Evolutionary conservation across 768 basidiomycete species (phyloP).

Genomic region (Lactifluus hygrophoroides): DNA sequence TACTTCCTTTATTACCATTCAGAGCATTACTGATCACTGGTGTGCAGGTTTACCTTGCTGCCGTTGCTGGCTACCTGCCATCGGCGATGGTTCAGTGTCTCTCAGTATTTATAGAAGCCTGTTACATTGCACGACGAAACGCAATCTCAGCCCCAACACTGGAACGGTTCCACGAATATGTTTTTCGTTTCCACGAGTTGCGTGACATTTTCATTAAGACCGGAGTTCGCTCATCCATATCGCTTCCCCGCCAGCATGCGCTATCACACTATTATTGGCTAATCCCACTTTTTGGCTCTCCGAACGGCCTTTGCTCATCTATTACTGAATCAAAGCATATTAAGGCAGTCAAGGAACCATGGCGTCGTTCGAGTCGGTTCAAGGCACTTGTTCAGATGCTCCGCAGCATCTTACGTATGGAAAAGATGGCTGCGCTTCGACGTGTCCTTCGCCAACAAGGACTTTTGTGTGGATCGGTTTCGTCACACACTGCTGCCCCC

Average conservation of each 20-base stretch:
- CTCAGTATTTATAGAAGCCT: neutral
- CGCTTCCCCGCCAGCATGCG: constrained; percentile 25
- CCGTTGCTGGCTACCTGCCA: neutral
- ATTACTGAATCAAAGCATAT: too few species aligned
- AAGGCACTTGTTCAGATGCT: too few species aligned
- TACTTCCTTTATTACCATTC: neutral
- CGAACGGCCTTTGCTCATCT: too few species aligned
- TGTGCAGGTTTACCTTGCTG: neutral
- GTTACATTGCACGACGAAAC: neutral
- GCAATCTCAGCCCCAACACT: neutral
- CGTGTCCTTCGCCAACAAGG: too few species aligned
- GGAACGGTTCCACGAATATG: neutral
- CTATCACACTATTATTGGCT: constrained; percentile 21
- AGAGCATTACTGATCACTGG: neutral
- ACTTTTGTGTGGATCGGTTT: too few species aligned
- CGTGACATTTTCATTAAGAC: constrained; percentile 7
- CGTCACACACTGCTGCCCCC: too few species aligned
- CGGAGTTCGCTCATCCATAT: constrained; percentile 5
- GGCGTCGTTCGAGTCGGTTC: too few species aligned
- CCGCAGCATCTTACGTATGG: too few species aligned
- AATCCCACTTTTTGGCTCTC: constrained; percentile 9
- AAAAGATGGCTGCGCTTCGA: too few species aligned
- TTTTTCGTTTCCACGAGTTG: neutral
- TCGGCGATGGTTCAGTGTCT: neutral
- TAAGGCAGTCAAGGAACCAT: too few species aligned